phyloP scores from a whole-genome alignment of 2,329 filamentous ascomycete genomes.

The Phyllosticta ampelicida region DNA sequence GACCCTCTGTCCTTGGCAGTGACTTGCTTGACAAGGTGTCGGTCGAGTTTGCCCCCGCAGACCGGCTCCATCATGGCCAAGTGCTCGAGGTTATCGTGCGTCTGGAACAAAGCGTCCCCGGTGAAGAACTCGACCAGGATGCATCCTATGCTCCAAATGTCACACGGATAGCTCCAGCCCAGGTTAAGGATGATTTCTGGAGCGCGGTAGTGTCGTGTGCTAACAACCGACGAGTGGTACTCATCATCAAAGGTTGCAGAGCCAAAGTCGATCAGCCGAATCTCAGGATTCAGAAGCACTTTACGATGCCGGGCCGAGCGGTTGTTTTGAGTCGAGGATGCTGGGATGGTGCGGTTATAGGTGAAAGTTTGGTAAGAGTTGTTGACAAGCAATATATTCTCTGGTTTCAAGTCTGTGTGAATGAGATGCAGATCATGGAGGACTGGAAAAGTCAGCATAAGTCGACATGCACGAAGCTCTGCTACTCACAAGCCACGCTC shows the following conservation, averaged over 20 bases:
- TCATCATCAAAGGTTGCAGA: constrained; percentile 59
- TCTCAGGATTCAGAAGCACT: constrained; percentile 54
- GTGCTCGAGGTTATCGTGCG: constrained; percentile 57
- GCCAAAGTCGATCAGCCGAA: constrained; percentile 57
- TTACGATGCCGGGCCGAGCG: constrained; percentile 51
- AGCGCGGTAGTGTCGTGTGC: constrained; percentile 55
- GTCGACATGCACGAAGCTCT: background rate
- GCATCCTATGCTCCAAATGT: constrained; percentile 60
- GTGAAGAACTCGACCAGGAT: constrained; percentile 60
- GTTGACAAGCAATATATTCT: constrained; percentile 56
- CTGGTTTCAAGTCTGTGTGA: constrained; percentile 68
- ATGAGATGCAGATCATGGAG: constrained; percentile 95
- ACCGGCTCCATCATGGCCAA: constrained; percentile 60
- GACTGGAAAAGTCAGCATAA: constrained; percentile 42
- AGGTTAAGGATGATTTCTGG: constrained; percentile 58
- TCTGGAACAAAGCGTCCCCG: constrained; percentile 57
- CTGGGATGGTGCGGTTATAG: constrained; percentile 56
- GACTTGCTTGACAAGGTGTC: constrained; percentile 44
- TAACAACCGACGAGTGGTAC: constrained; percentile 58
- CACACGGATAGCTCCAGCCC: constrained; percentile 57
- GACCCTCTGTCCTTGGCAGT: constrained; percentile 36
- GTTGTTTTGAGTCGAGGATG: constrained; percentile 47
- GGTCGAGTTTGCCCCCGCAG: constrained; percentile 45
- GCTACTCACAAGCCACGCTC: constrained; percentile 84
- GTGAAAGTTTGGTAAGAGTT: constrained; percentile 58